A percentile compares a stretch with the other conserved stretches of the same genome.
Evolutionary conservation across 768 basidiomycete species (phyloP).

Genomic region (Hortiboletus campestris): DNA sequence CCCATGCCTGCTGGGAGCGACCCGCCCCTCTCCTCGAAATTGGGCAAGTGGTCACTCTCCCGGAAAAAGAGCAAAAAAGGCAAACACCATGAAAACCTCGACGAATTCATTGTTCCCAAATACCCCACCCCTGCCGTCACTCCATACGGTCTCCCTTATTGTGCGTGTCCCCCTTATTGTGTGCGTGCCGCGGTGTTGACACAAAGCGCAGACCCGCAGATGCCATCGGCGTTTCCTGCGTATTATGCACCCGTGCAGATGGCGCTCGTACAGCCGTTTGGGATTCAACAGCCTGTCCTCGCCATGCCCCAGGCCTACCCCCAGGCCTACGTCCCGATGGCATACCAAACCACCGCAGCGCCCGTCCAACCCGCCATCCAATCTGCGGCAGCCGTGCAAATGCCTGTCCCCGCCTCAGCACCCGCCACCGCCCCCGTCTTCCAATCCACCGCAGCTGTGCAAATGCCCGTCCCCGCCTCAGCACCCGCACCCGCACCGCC

Average conservation of each 20-base stretch:
- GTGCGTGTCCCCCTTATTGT: slow-evolving; percentile 12
- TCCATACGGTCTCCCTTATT: slow-evolving; percentile 24
- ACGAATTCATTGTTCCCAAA: slow-evolving; percentile 17
- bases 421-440: too few relatives aligned
- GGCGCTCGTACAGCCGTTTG: slow-evolving; percentile 20
- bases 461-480: not conserved
- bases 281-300: slow-evolving; percentile 27
- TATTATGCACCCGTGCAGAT: slow-evolving; percentile 32
- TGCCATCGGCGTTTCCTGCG: slow-evolving; percentile 20
- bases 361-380: slow-evolving; percentile 13
- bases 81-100: slow-evolving; percentile 19
- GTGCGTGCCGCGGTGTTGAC: slow-evolving; percentile 12
- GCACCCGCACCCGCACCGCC: not conserved
- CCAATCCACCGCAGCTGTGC: not conserved
- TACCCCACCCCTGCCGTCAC: slow-evolving; percentile 6
- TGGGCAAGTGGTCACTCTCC: slow-evolving; percentile 19
- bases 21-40: slow-evolving; percentile 1
- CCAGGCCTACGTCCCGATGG: slow-evolving; percentile 27
- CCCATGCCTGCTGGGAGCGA: slow-evolving; percentile 16
- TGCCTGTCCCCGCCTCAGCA: slow-evolving; percentile 9
- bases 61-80: slow-evolving; percentile 18
- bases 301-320: slow-evolving; percentile 30
- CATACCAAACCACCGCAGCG: slow-evolving; percentile 13
- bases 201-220: slow-evolving; percentile 23
- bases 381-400: slow-evolving; percentile 7